Evolutionary conservation across 768 basidiomycete genomes (phyloP).

Genomic region (Agaricus sinodeliciosus): DNA sequence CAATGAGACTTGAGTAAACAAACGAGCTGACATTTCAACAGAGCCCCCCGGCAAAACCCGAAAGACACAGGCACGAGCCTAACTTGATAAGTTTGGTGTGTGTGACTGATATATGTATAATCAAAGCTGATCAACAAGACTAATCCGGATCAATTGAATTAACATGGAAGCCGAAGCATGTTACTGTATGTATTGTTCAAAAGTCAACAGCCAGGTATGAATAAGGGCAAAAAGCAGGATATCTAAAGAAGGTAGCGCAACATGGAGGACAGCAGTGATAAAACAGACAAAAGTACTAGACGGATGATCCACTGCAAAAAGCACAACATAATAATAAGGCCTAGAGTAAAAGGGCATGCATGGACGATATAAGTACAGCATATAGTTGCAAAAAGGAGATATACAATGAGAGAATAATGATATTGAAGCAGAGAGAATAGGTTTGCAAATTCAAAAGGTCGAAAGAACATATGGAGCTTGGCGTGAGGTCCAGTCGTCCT

Average conservation of each 20-base stretch:
- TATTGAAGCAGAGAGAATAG: conserved; percentile 9
- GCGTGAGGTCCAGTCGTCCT: conserved; percentile 6
- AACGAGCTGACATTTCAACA: no score
- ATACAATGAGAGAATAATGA: conserved; percentile 12
- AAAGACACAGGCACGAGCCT: no score
- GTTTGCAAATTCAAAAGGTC: conserved; percentile 42
- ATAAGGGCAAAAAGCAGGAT: conserved; percentile 16
- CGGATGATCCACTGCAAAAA: conserved; percentile 12
- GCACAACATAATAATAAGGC: conserved; percentile 14
- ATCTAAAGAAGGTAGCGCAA: conserved; percentile 20
- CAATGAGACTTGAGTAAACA: no score
- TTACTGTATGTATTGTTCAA: conserved; percentile 5
- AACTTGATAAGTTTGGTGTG: no score
- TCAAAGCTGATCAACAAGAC: no score
- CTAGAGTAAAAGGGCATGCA: conserved; percentile 5
- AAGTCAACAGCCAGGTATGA: conserved; percentile 11
- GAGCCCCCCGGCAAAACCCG: no score
- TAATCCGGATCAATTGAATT: no score
- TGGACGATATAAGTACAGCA: conserved; percentile 8
- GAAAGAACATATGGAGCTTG: conserved; percentile 46
- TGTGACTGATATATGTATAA: no score
- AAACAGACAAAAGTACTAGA: conserved; percentile 34
- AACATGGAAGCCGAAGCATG: no score
- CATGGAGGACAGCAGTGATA: conserved; percentile 21
- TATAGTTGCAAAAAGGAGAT: conserved; percentile 9